These are phyloP conservation scores for Vicia sativa DNA, from an alignment of 306 rosid genomes.

Conservation along the genomic window DNA sequence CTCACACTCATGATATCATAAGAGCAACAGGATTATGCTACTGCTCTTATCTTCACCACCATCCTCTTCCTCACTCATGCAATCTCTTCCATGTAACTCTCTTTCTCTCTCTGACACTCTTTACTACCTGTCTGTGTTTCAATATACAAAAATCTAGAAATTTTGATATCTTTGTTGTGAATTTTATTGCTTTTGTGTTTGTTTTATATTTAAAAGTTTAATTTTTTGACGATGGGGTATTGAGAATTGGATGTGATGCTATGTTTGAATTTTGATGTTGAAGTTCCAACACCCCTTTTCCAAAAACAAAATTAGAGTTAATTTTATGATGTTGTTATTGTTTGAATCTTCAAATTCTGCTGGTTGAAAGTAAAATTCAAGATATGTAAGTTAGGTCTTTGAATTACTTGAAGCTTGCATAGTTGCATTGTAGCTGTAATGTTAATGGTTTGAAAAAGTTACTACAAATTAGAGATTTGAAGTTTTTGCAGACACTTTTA, in stretches of 20 bases:
- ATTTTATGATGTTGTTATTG: conserved; percentile 1
- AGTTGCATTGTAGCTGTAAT: conserved; percentile 19
- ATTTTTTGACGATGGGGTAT: conserved; percentile 1
- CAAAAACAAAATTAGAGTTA: neutral
- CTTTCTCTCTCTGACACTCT: conserved; percentile 1
- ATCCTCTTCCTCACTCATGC: conserved; percentile 19
- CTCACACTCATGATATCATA: neutral
- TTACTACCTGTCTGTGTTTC: neutral
- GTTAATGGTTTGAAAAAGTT: conserved; percentile 23
- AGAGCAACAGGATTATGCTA: conserved; percentile 34
- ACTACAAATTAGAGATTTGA: conserved; percentile 8
- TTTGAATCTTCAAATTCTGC: conserved; percentile 22
- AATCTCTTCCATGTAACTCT: conserved; percentile 54
- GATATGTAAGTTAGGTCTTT: conserved; percentile 14
- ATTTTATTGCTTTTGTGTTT: neutral
- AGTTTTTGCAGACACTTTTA: conserved; percentile 2
- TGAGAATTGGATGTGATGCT: neutral
- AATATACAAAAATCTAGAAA: neutral
- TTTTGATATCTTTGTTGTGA: conserved; percentile 6
- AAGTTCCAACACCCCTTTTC: neutral
- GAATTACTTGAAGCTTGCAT: neutral
- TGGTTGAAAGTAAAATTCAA: conserved; percentile 20
- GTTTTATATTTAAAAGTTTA: conserved; percentile 2
- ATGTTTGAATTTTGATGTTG: neutral
- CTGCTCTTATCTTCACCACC: conserved; percentile 25